A percentile compares a stretch with the other conserved stretches of the same genome.
These are phyloP conservation scores for Elsinoe perseae DNA, from an alignment of 2,329 filamentous ascomycete genomes.

Conservation along the genomic window DNA sequence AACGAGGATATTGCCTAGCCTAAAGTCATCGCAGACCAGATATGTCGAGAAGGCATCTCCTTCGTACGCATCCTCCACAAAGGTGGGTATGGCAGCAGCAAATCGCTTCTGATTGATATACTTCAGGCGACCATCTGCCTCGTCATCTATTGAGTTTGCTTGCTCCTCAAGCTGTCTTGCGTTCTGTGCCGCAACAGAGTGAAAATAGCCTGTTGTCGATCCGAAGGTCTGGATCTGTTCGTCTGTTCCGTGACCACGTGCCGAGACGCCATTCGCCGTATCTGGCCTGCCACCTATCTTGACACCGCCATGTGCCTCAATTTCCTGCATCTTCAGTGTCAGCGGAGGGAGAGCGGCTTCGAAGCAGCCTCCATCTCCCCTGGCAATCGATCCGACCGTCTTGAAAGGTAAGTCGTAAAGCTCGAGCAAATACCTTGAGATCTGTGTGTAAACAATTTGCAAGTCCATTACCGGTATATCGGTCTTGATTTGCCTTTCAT, in stretches of 20 bases:
- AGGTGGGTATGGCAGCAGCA: constrained; percentile 18
- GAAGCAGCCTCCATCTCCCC: not conserved
- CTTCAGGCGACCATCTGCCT: constrained; percentile 24
- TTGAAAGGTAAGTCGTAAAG: constrained; percentile 19
- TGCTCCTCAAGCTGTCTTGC: constrained; percentile 23
- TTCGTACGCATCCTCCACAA: constrained; percentile 17
- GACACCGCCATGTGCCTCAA: constrained; percentile 14
- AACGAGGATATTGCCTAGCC: constrained; percentile 23
- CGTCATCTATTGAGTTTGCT: constrained; percentile 23
- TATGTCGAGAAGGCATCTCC: not conserved
- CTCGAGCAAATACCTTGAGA: constrained; percentile 18
- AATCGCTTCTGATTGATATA: constrained; percentile 22
- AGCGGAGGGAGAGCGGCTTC: constrained; percentile 3
- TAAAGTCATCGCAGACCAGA: constrained; percentile 21
- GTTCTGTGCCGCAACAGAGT: constrained; percentile 22
- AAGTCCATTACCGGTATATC: constrained; percentile 11
- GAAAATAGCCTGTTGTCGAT: constrained; percentile 20
- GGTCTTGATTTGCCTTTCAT: not conserved
- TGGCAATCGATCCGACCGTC: constrained; percentile 17
- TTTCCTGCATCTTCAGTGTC: constrained; percentile 18
- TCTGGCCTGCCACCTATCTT: constrained; percentile 1
- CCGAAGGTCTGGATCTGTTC: not conserved
- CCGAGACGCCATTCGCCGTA: too few species aligned
- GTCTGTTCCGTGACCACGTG: too few species aligned
- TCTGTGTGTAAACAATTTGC: constrained; percentile 14